Percentiles rank a stretch among this genome's conserved stretches.
These are phyloP conservation scores for Diplocarpon mali DNA, from an alignment of 2,329 filamentous ascomycete species.

Conservation along the genomic window DNA sequence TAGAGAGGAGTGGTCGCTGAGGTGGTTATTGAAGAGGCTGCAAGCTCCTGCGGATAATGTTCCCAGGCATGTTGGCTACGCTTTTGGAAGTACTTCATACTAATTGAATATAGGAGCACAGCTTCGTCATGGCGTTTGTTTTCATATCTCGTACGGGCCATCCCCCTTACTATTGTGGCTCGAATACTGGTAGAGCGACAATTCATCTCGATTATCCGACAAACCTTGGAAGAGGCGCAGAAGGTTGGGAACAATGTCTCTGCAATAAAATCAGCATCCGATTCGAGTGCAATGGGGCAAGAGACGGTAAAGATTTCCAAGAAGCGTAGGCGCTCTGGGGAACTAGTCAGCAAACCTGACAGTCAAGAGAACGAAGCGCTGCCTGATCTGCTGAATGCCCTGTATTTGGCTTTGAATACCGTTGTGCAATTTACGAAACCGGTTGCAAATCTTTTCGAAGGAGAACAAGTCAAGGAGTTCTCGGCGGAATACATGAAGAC, in stretches of 20 bases:
- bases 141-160: slow-evolving; percentile 46
- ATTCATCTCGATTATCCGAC: slow-evolving; percentile 55
- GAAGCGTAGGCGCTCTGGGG: slow-evolving; percentile 25
- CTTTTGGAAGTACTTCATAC: neutral
- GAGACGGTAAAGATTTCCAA: slow-evolving; percentile 28
- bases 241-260: slow-evolving; percentile 23
- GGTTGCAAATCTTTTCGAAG: neutral
- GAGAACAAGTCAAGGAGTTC: slow-evolving; percentile 12
- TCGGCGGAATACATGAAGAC: slow-evolving; percentile 26
- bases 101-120: slow-evolving; percentile 13
- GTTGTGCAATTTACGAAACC: slow-evolving; percentile 16
- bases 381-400: slow-evolving; percentile 13
- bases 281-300: slow-evolving; percentile 8
- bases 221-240: slow-evolving; percentile 47
- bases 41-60: slow-evolving; percentile 29
- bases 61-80: slow-evolving; percentile 18
- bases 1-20: slow-evolving; percentile 54
- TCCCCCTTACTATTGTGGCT: slow-evolving; percentile 59
- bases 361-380: neutral
- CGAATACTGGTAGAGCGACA: slow-evolving; percentile 59
- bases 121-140: slow-evolving; percentile 47
- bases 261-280: neutral
- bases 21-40: slow-evolving; percentile 54
- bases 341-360: slow-evolving; percentile 11
- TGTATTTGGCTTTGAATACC: slow-evolving; percentile 16